phyloP scores from a whole-genome alignment of 108 stramenopile genomes.

The Aurantiochytrium sp. region DNA sequence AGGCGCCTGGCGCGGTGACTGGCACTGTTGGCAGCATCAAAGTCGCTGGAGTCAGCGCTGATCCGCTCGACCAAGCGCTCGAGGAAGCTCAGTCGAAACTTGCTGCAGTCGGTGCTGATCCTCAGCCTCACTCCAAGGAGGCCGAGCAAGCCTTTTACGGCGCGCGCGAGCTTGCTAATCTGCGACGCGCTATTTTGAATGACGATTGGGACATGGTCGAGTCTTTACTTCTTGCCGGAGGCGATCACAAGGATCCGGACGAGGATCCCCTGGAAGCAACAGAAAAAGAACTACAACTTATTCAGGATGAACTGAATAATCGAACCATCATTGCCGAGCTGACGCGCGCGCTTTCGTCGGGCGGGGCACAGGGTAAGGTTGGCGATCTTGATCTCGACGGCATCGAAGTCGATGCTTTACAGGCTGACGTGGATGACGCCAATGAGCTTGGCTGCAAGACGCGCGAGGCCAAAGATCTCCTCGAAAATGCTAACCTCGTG shows the following conservation, averaged over 20 bases:
- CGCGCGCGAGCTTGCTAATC: background rate
- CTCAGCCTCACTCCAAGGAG: background rate
- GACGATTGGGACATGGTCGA: constrained; percentile 22
- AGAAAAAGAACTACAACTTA: constrained; percentile 11
- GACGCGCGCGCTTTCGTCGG: background rate
- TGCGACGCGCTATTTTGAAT: background rate
- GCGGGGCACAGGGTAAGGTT: background rate
- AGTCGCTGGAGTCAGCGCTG: background rate
- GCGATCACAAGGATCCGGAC: background rate
- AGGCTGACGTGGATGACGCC: background rate
- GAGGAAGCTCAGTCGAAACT: background rate
- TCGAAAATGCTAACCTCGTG: constrained; percentile 9
- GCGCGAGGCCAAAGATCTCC: background rate
- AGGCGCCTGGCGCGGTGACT: background rate
- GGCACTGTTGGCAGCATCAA: background rate
- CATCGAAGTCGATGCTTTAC: constrained; percentile 7
- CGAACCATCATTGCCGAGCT: background rate
- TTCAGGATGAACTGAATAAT: constrained; percentile 27
- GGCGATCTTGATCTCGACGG: background rate
- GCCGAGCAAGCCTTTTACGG: background rate
- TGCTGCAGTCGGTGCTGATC: background rate
- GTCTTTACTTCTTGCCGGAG: background rate
- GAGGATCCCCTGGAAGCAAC: background rate
- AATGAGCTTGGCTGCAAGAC: constrained; percentile 6
- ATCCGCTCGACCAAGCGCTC: background rate